Percentiles rank a stretch among this genome's conserved stretches.
These are phyloP conservation scores for Neonectria faginata DNA, from an alignment of 2,329 filamentous ascomycete genomes.

Conservation along the genomic window DNA sequence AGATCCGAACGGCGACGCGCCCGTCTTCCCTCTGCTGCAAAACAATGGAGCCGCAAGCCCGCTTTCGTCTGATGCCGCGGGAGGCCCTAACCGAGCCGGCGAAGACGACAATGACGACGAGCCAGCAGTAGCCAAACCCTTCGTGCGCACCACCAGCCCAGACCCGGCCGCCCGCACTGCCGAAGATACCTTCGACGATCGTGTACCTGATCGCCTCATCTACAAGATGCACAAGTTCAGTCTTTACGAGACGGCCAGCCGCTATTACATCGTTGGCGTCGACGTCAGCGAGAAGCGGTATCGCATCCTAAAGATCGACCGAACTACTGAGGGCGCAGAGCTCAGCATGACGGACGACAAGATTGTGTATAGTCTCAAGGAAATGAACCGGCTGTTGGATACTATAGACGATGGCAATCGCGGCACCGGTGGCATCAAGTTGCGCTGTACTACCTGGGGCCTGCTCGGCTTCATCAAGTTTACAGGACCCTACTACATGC, in stretches of 20 bases:
- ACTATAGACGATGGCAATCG: constrained; percentile 97
- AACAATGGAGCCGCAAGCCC: constrained; percentile 50
- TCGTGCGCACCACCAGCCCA: constrained; percentile 67
- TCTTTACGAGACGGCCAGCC: constrained; percentile 93
- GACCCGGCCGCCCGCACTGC: constrained; percentile 52
- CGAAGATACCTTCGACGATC: constrained; percentile 50
- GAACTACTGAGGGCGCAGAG: constrained; percentile 81
- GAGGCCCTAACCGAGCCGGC: constrained; percentile 35
- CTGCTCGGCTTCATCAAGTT: constrained; percentile 95
- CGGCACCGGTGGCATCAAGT: constrained; percentile 86
- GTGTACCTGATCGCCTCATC: constrained; percentile 53
- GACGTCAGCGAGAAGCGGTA: constrained; percentile 91
- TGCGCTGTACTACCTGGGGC: constrained; percentile 93
- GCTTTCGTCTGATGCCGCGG: constrained; percentile 42
- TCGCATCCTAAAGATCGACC: constrained; percentile 93
- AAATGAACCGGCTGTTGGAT: constrained; percentile 93
- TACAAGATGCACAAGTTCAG: constrained; percentile 94
- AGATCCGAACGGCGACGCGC: constrained; percentile 39
- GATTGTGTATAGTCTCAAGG: constrained; percentile 89
- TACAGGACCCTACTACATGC: constrained; percentile 96
- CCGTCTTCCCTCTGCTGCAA: constrained; percentile 52
- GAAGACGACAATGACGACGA: constrained; percentile 70
- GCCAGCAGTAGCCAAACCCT: constrained; percentile 67
- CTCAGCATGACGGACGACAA: constrained; percentile 92
- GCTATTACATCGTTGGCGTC: constrained; percentile 94